A percentile compares a stretch with the other conserved stretches of the same genome.
These are phyloP conservation scores for Calonectria fujianensis DNA, from an alignment of 2,329 filamentous ascomycete genomes.

Conservation along the genomic window DNA sequence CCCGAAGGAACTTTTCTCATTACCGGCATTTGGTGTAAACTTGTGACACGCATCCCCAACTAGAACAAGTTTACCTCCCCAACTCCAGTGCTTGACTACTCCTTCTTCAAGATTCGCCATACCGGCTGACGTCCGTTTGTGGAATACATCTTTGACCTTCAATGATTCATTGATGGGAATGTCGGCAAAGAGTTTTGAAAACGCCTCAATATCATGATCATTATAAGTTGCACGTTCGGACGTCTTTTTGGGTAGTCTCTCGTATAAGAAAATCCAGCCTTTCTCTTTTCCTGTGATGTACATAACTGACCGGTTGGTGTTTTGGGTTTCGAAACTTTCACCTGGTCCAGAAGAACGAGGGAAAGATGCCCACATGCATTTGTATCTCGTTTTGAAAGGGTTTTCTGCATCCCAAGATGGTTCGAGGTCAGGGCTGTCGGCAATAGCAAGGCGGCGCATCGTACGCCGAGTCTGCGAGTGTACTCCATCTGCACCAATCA, in stretches of 20 bases:
- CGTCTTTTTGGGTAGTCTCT: conserved; percentile 50
- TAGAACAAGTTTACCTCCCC: conserved; percentile 55
- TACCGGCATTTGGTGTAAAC: conserved; percentile 54
- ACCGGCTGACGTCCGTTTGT: conserved; percentile 27
- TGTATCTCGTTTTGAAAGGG: conserved; percentile 22
- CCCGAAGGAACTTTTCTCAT: neutral
- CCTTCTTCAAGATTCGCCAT: conserved; percentile 59
- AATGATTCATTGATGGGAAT: conserved; percentile 28
- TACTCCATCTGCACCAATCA: conserved; percentile 40
- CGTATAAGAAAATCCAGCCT: conserved; percentile 59
- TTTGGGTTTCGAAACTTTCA: conserved; percentile 55
- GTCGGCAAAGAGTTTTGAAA: conserved; percentile 6
- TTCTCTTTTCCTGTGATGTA: conserved; percentile 56
- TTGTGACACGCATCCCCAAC: conserved; percentile 60
- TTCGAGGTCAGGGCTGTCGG: neutral
- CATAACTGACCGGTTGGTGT: conserved; percentile 52
- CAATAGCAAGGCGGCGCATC: conserved; percentile 36
- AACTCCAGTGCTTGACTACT: conserved; percentile 54
- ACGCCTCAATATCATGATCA: conserved; percentile 21
- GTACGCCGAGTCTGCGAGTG: conserved; percentile 27
- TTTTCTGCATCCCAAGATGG: conserved; percentile 26
- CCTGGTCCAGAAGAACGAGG: conserved; percentile 47
- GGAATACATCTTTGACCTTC: conserved; percentile 26
- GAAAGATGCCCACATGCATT: conserved; percentile 55
- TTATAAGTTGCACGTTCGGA: conserved; percentile 4